Base-by-base conservation (phyloP, 768 basidiomycete species). In the Artomyces pyxidatus region DNA sequence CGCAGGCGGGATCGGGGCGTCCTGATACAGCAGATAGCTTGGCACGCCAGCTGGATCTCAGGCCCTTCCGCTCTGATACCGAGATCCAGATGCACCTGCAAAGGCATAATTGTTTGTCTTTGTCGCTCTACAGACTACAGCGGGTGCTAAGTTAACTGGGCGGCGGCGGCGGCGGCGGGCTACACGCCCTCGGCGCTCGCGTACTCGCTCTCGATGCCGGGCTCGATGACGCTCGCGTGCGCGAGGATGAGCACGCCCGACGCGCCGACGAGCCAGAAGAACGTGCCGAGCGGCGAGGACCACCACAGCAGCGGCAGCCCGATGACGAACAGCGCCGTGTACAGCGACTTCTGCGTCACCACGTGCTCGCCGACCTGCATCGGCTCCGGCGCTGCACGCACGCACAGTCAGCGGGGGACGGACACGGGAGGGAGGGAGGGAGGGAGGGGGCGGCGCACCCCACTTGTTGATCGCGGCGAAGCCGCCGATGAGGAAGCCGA, bases 231-330 rank as follows among this genome's bases (percentile, higher is more conserved):
- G 48, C 77, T 77, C 2, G 95, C 95, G 61, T 98, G 95, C 9
- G 73, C 81, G 53, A 95, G 71, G 59, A 98, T 88, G 53, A 95
- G 70, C 52, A 94, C 74, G 17, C 79, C 75, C 1, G 89, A 92
- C 1, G 88, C 85, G 17, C 93, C 92, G 51, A 95, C 83, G 58
- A 97, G 75, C 90, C 91, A 95, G 77, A 98, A 96, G 68, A 97
- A 80, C 22, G 88, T 87, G 71, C 73, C 66, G 59, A 90, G 71
- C 5, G 88, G 87, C 25, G 83, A 83, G 6, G 86, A 69, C 61
- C 77, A 68, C 80, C 82, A 90, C 50, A 98, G 78, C 43, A 97
- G 73, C 2, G 92, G 92, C 45, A 96, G 73, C 41, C 94, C 94
- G 60, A 96, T 85, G 55, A 92, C 82, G 69, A 98, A 94, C 25